These are phyloP conservation scores for Coelastrella sp. DNA, from an alignment of 139 green algal species.

Conservation along the genomic window DNA sequence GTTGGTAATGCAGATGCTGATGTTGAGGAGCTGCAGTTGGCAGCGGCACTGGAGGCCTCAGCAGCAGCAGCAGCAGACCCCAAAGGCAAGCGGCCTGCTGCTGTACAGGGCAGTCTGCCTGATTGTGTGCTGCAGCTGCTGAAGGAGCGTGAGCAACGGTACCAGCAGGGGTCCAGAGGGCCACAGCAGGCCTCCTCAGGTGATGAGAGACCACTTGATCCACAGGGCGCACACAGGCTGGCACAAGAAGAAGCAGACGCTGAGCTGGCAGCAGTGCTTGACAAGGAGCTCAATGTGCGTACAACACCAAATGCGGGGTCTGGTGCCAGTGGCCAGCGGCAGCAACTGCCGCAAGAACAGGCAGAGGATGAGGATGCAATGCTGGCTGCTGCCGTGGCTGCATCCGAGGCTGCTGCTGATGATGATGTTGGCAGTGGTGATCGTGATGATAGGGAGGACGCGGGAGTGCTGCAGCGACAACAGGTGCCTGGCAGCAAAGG, in stretches of 20 bases:
- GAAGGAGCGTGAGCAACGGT: slow-evolving; percentile 21
- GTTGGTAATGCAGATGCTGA: background rate
- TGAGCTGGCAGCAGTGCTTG: slow-evolving; percentile 43
- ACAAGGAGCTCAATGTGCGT: slow-evolving; percentile 40
- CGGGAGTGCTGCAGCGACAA: background rate
- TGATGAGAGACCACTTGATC: no score
- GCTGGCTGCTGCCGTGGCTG: slow-evolving; percentile 41
- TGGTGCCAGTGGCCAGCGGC: background rate
- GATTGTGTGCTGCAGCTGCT: slow-evolving; percentile 28
- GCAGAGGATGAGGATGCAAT: slow-evolving; percentile 45
- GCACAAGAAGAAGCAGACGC: slow-evolving; percentile 46
- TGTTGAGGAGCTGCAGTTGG: background rate
- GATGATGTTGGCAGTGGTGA: background rate
- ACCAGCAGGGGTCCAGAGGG: background rate
- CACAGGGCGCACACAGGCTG: background rate
- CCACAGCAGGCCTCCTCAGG: no score
- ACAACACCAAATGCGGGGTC: background rate
- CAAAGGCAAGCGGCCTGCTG: slow-evolving; percentile 35
- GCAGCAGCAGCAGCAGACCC: slow-evolving; percentile 24
- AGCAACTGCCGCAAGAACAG: slow-evolving; percentile 2
- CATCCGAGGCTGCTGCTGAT: slow-evolving; percentile 37
- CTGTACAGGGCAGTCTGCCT: background rate
- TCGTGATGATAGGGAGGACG: background rate
- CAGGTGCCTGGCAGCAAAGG: background rate
- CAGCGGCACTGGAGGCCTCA: slow-evolving; percentile 15